Conservation (phyloP, 208 protist species). For the Acanthamoeba royreba region DNA sequence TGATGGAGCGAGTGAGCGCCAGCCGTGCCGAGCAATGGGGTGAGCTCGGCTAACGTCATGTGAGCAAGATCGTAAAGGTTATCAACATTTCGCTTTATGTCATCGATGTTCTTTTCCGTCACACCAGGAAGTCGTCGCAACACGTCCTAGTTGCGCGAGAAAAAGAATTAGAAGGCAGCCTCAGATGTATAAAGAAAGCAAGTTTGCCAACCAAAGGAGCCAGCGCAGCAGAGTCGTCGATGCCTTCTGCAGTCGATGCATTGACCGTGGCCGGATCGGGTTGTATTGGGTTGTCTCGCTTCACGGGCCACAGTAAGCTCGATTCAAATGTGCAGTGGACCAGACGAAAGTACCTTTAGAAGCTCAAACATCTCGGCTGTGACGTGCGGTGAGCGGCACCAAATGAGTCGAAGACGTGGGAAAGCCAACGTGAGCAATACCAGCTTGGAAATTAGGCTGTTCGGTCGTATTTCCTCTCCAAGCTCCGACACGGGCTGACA, state of each 20-base stretch:
- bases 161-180: no score
- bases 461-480: neutral
- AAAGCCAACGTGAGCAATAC: constrained; percentile 77
- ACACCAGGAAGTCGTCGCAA: neutral
- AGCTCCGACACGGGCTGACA: neutral
- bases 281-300: neutral
- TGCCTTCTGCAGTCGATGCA: neutral
- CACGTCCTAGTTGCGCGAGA: constrained; percentile 27
- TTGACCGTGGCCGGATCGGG: constrained; percentile 17
- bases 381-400: constrained; percentile 69
- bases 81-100: neutral
- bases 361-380: constrained; percentile 77
- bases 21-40: neutral
- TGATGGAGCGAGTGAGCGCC: neutral
- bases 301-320: no score
- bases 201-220: neutral
- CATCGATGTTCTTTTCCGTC: constrained; percentile 21
- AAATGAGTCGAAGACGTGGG: constrained; percentile 83
- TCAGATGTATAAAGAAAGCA: neutral
- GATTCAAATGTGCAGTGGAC: no score
- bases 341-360: constrained; percentile 71
- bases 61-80: neutral
- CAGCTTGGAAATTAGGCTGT: constrained; percentile 69
- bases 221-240: neutral
- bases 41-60: neutral